Base-by-base conservation (phyloP, 306 rosid species). In the Ziziphus jujuba region DNA sequence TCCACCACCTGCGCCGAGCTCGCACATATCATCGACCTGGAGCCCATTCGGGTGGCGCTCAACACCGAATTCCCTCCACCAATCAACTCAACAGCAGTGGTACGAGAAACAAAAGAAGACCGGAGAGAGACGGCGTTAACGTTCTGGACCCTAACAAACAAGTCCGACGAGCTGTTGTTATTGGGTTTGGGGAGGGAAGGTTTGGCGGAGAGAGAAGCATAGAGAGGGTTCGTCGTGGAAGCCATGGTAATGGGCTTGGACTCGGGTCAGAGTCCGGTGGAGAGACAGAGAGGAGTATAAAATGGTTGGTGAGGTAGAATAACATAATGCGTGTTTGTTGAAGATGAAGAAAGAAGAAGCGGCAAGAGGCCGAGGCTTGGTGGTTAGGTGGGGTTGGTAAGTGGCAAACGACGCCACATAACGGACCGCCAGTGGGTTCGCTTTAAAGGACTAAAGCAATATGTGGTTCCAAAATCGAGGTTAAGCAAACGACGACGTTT, bases 1-100 rank as follows among this genome's bases (percentile, higher is more conserved):
- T 88, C 92, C 92, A 90, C 80, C 24, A 87, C 77, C 75, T 76
- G 88, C 51, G 89, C 87, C 9, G 87, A 88, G 17, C 63, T 61
- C 48, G 91, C 92, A 52, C 77, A 74, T 61, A 88, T 72, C 72
- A 61, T 77, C 22, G 77, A 68, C 68, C 67, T 75, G 10, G 79
- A 61, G 12, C 69, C 54, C 44, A 21, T 58, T 50, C 49, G 67
- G 11, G 56, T 63, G 19, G 70, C 56, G n/a, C 49, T 79, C 40
- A 76, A 67, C 63, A 40, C 56, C 50, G 81, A 70, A 9, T 59
- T 56, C 25, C 9, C 69, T 7, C 38, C 65, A 1, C 74, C 65
- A 66, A 56, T 76, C 52, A 83, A 59, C 65, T 71, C 72, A 7
- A 31, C 20, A 50, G 61, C 63, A 52, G 33, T 58, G 52, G 72